Conservation (phyloP, 208 protist species). For the Leishmania lainsoni region DNA sequence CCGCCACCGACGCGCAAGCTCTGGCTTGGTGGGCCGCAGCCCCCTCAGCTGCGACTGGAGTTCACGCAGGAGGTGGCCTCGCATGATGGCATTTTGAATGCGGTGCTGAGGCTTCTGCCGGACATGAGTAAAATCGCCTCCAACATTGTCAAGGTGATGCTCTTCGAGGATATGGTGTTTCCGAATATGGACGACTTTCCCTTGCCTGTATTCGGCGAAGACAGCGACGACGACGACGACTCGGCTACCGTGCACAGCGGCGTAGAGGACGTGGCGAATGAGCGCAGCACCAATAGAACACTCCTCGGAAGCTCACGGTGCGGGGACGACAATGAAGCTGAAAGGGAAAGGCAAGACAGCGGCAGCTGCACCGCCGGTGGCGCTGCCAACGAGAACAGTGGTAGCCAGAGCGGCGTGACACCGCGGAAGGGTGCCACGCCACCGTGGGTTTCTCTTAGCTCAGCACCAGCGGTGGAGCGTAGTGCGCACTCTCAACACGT, state of each 20-base stretch:
- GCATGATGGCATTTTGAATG: slow-evolving; percentile 71
- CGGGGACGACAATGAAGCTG: not conserved
- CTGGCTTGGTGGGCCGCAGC: slow-evolving; percentile 60
- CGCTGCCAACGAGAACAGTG: not conserved
- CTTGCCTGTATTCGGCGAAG: slow-evolving; percentile 47
- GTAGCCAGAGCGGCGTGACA: not conserved
- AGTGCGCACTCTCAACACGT: not conserved
- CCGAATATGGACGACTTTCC: slow-evolving; percentile 86
- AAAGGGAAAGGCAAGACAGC: not conserved
- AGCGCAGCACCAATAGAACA: not conserved
- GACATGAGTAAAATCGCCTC: slow-evolving; percentile 74
- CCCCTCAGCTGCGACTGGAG: slow-evolving; percentile 72
- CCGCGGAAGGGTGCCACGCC: not conserved
- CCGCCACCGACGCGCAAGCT: slow-evolving; percentile 80
- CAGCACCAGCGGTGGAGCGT: not conserved
- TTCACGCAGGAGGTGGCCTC: slow-evolving; percentile 80
- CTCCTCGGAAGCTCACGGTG: not conserved
- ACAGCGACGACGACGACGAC: slow-evolving; percentile 28
- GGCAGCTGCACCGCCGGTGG: not conserved
- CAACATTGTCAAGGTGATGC: slow-evolving; percentile 64
- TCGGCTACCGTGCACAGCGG: slow-evolving; percentile 6
- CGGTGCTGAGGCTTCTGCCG: slow-evolving; percentile 65
- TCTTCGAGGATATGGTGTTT: slow-evolving; percentile 87
- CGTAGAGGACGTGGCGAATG: slow-evolving; percentile 1
- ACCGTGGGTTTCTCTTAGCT: not conserved